Evolutionary conservation across 768 basidiomycete genomes (phyloP), one percentile per base, ranked within the genome.

Genomic region (Phylloporus sp.): DNA sequence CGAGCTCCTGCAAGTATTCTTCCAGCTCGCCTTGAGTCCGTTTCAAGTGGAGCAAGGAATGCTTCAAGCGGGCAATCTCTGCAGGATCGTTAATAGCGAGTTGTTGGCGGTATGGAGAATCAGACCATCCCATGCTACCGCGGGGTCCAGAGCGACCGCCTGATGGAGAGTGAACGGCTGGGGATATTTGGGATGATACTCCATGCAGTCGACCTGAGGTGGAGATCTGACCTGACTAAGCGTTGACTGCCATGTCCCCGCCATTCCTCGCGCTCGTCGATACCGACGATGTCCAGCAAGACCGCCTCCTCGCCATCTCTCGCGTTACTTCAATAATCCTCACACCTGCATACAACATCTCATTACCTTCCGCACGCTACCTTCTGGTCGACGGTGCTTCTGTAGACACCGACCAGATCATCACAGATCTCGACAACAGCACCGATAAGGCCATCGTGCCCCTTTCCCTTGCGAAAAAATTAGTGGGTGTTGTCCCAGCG

Each of bases 261-360:
- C 69, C 74, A 35, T 85, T 87, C 67, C 62, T 87, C 34, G 84
- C 83, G 32, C 72, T 89, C 52, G 63, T 88, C 58, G 83, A 84
- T 55, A 55, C 50, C 44, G 55, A 69, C 54, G 66, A 69, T 54
- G 62, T 69, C 20, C 70, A 72, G 43, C 73, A 74, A 42, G 67
- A 72, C 7, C 76, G 92, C 16, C 70, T 87, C 50, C 59, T 50
- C 29, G 79, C 86, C 4, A 78, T 93, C 50, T 72, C 78, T 47
- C 83, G 92, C 18, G 81, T 97, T 42, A 87, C 86, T 0, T 91
- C 95, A 9, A 64, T 95, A 50, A 75, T 97, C 42, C 66, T 85
- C 46, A 76, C 42, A 52, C 72, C 54, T 63, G 64, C 8, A 70
- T 66, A 40, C 59, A 59, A 43, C 69, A 67, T 34, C 64, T 62